Base-by-base conservation (phyloP, 139 green algal genomes). In the Pleodorina starrii region DNA sequence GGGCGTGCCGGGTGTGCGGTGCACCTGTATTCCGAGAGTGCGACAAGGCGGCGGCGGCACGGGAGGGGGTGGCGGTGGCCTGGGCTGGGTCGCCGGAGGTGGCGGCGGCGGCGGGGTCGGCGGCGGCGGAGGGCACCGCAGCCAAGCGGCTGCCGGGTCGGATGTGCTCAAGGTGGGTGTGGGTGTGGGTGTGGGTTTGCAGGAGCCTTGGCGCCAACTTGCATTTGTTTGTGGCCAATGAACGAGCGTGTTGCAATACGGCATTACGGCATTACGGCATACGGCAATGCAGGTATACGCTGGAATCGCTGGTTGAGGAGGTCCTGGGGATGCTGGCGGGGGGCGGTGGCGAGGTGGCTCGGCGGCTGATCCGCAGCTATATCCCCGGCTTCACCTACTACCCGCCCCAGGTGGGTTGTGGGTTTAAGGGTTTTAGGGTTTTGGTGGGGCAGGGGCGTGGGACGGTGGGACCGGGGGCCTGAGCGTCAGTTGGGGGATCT, bases 261-360 rank as follows among this genome's bases (percentile, higher is more conserved):
- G n/a, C n/a, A n/a, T n/a, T n/a, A n/a, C n/a, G n/a, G n/a, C n/a
- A n/a, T n/a, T 35, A 66, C 54, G 54, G 54, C 7, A 66, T 66
- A 2, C 54, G n/a, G n/a, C n/a, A n/a, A n/a, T n/a, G 9, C 63
- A 89, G 84, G 46, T 73, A 63, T 36, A 72, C 50, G 23, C 51
- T 89, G 84, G 23, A 74, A 2, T 73, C 36, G 48, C 69, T 89
- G 69, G 60, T 89, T 23, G 69, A 89, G 48, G 84, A 89, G 69
- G 32, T 48, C 21, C 46, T 82, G 84, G 48, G 50, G 35, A 48
- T 82, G 32, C n/a, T 89, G 84, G 84, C 48, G 36, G 69, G 23
- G 36, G 38, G 25, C 1, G 84, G 84, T 46, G 68, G 84, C 1
- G 36, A 73, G 16, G 6, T 73, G 71, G 84, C 29, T 0, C 32